Percentiles rank a stretch among this genome's conserved stretches.
Evolutionary conservation across 306 rosid genomes (phyloP).

Genomic region (Aeschynomene evenia): DNA sequence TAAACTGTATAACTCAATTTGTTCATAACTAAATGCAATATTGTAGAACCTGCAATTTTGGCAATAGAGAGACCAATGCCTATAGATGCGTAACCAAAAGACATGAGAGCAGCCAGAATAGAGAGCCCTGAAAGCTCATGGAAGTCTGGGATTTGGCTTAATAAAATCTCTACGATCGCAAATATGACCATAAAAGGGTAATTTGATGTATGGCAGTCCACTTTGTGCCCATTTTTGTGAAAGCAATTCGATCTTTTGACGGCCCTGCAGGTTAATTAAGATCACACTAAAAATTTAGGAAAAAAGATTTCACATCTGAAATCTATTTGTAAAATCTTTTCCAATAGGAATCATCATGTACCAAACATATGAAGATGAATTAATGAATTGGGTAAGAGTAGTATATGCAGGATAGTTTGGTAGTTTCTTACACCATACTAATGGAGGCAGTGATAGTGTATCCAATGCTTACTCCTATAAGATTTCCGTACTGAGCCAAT

Average conservation of each 20-base stretch:
- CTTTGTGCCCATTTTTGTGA: conserved; percentile 36
- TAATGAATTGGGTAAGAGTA: background rate
- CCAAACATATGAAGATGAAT: no score
- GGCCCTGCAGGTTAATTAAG: conserved; percentile 39
- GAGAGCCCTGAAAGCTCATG: conserved; percentile 45
- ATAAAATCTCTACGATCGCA: conserved; percentile 29
- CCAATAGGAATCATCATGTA: no score
- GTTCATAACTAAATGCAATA: background rate
- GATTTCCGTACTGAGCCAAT: conserved; percentile 39
- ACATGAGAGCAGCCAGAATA: conserved; percentile 41
- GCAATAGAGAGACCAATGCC: conserved; percentile 46
- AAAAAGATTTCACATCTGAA: no score
- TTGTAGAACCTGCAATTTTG: conserved; percentile 45
- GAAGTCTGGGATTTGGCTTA: conserved; percentile 47
- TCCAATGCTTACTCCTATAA: conserved; percentile 29
- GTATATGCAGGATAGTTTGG: background rate
- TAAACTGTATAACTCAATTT: background rate
- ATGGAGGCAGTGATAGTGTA: conserved; percentile 43
- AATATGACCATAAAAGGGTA: conserved; percentile 27
- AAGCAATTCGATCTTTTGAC: conserved; percentile 42
- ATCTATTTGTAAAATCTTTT: no score
- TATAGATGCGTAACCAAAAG: conserved; percentile 41
- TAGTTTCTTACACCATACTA: conserved; percentile 49
- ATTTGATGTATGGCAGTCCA: conserved; percentile 4
- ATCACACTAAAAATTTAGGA: no score